Evolutionary conservation across 441 rosid genomes (phyloP), one percentile per base, ranked within the genome.

Genomic region (Adansonia madagascariensis): DNA sequence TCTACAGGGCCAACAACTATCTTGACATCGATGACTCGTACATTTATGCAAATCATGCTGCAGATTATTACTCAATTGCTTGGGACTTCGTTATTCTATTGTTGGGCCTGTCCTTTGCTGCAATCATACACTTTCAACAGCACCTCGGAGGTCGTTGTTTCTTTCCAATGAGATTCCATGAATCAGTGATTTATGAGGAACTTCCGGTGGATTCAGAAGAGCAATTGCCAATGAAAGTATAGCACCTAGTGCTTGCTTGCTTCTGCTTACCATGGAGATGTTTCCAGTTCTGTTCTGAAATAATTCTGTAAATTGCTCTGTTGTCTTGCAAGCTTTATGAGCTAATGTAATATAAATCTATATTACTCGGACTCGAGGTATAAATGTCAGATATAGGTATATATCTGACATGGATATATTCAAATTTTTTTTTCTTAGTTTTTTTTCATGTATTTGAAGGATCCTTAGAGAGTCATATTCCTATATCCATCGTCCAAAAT

Each of bases 11-110:
- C 12, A 76, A 49, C 12, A 75, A n/a, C 63, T 81, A 70, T 10
- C 70, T 11, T 27, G 68, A 61, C 7, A 69, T 43, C 12, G 76
- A 78, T n/a, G 65, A 80, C 20, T 82, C 83, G 4, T 85, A 83
- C 84, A 70, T 80, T 7, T 88, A 87, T 75, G 89, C 89, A 15
- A 73, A 78, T 62, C 87, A 80, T 6, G 70, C 66, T 46, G 76
- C 73, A 64, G 81, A 80, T 31, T 80, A 76, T 41, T 80, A 82
- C 50, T 85, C 82, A 20, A 76, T 81, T 57, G 76, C 80, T 15
- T 80, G 84, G 83, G 82, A 77, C 75, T 60, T 70, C 44, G 22
- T 75, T 11, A 50, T 61, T 18, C 69, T 63, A 6, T 11, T 73
- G 4, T 57, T 44, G 31, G 64, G 70, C 6, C 6, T 76, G 14